Conservation (phyloP, 331 rosid genomes). For the Stylosanthes scabra region DNA sequence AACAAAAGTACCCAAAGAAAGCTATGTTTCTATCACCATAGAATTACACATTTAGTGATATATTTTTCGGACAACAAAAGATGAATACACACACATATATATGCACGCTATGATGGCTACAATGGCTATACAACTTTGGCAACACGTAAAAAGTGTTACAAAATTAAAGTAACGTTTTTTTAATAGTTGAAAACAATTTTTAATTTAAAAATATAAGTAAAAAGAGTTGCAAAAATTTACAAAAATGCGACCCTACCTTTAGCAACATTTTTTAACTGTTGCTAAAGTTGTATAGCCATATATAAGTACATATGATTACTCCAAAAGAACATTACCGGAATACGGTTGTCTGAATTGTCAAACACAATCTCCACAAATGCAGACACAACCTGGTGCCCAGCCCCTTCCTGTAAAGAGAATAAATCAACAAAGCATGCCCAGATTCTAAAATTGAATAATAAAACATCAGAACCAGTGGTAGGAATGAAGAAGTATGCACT, state of each 20-base stretch:
- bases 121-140: too few species aligned
- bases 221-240: too few species aligned
- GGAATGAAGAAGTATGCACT: conserved; percentile 11
- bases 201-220: too few species aligned
- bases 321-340: conserved; percentile 67
- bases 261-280: too few species aligned
- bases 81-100: not conserved
- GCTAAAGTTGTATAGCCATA: too few species aligned
- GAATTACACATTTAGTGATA: conserved; percentile 8
- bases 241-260: too few species aligned
- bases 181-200: too few species aligned
- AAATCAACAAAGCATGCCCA: conserved; percentile 16
- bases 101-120: too few species aligned
- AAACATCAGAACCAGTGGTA: conserved; percentile 6
- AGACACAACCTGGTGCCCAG: conserved; percentile 81
- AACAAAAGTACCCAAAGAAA: conserved; percentile 21
- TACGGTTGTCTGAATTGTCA: conserved; percentile 89
- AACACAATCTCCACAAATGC: conserved; percentile 97
- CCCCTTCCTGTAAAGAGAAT: conserved; percentile 75
- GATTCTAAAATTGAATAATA: conserved; percentile 18
- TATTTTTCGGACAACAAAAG: conserved; percentile 2
- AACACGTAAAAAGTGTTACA: too few species aligned
- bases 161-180: too few species aligned
- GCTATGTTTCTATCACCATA: conserved; percentile 3
- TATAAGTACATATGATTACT: not conserved